Base-by-base conservation (phyloP, 805 yeast species). In the Cyberlindnera saturnus region DNA sequence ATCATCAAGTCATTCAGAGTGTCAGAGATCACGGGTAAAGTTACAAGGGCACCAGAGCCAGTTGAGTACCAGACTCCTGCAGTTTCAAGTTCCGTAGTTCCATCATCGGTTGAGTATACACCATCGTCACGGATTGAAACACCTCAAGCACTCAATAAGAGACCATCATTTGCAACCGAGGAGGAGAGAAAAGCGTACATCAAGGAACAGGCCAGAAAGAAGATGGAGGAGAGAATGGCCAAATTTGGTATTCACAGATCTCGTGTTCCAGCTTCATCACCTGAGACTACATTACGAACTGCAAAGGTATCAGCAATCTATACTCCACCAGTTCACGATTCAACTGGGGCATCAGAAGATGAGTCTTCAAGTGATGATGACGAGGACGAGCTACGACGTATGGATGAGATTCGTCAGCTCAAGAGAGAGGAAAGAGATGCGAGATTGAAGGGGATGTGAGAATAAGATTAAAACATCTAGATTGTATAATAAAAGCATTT, bases 181-280 rank as follows among this genome's bases (percentile, higher is more conserved):
- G 85, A 79, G 44, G 91, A 85, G 41, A 71, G 93, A 50, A 75
- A 89, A 14, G 84, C 85, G 10, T 76, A 78, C 55, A 81, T 87
- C 40, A 86, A 84, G 62, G 91, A 88, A 18, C 93, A 86, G 55
- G 87, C 87, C 1, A 75, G 76, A 48, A 79, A 80, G 54, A 76
- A 82, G 60, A 87, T 89, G 96, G 79, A 79, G 45, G 95, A 86
- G 56, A 71, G 89, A 53, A 70, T 88, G 43, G 55, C 59, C 18
- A 52, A 50, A 32, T 50, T 88, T 41, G 96, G 96, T 1, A 75
- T 87, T 29, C 31, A n/a, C 13, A 36, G 38, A 23, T 33, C 35
- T 15, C 14, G 19, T 15, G 8, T 15, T 15, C 11, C 17, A 33
- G 14, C 35, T 13, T n/a, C 19, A 13, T 11, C n/a, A 23, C 28